Conservation (phyloP, 2,329 filamentous ascomycete species). For the Pyrenochaeta sp. region DNA sequence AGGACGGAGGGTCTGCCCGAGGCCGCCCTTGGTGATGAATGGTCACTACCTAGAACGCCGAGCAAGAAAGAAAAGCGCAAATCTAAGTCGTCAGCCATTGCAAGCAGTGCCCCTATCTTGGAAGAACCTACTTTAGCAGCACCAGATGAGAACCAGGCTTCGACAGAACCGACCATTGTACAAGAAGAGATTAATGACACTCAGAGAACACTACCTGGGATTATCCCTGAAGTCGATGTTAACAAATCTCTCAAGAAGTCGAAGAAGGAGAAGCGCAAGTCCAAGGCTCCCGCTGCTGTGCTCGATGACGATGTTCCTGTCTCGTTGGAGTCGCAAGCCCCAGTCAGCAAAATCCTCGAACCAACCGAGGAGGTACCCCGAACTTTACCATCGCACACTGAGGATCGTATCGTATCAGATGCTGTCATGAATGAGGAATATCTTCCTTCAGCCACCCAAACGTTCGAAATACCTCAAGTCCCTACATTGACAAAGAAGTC, state of each 20-base stretch:
- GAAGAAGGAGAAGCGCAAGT: constrained; percentile 28
- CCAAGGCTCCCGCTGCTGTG: constrained; percentile 17
- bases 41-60: constrained; percentile 15
- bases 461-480: constrained; percentile 14
- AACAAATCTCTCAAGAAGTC: constrained; percentile 19
- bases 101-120: neutral
- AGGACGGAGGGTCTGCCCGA: neutral
- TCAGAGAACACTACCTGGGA: constrained; percentile 8
- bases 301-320: constrained; percentile 4
- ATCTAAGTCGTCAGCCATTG: constrained; percentile 11
- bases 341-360: neutral
- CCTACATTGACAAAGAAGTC: constrained; percentile 46
- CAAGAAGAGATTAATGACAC: constrained; percentile 1
- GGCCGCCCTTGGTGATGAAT: constrained; percentile 9
- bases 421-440: neutral
- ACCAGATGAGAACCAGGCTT: neutral
- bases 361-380: neutral
- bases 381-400: neutral
- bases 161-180: neutral
- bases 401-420: neutral
- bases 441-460: constrained; percentile 8
- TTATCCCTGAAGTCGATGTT: constrained; percentile 1
- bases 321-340: neutral
- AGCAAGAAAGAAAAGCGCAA: constrained; percentile 30
- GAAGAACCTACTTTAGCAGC: constrained; percentile 4